phyloP scores from a whole-genome alignment of 768 basidiomycete species.

The Boletales sp. region DNA sequence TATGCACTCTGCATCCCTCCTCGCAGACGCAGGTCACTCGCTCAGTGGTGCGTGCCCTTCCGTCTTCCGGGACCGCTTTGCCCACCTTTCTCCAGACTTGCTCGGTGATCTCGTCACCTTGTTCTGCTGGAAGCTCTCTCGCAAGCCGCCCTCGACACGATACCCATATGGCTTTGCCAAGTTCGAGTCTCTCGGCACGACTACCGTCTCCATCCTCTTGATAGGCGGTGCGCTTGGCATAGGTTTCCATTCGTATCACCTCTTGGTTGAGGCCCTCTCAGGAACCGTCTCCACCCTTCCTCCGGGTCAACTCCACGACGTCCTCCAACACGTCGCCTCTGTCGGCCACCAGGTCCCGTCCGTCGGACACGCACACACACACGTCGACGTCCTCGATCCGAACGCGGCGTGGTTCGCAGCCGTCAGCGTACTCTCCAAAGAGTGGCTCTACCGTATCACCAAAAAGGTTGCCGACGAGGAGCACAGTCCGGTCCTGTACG shows the following conservation, averaged over 20 bases:
- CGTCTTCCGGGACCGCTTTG: slow-evolving; percentile 1
- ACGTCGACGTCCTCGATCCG: slow-evolving; percentile 66
- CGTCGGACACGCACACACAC: slow-evolving; percentile 53
- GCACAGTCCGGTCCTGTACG: slow-evolving; percentile 84
- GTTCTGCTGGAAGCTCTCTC: slow-evolving; percentile 81
- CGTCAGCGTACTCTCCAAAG: slow-evolving; percentile 75
- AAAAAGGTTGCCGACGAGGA: slow-evolving; percentile 89
- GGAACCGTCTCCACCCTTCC: slow-evolving; percentile 63
- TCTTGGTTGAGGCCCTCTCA: slow-evolving; percentile 70
- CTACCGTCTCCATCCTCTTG: slow-evolving; percentile 81
- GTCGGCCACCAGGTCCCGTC: slow-evolving; percentile 51
- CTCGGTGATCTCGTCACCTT: slow-evolving; percentile 91
- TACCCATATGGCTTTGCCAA: slow-evolving; percentile 93
- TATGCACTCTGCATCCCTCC: slow-evolving; percentile 84
- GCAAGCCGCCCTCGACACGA: slow-evolving; percentile 69
- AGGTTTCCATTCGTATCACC: slow-evolving; percentile 86
- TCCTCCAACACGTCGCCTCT: slow-evolving; percentile 55
- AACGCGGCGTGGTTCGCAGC: slow-evolving; percentile 98
- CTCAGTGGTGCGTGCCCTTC: slow-evolving; percentile 62
- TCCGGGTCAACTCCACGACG: slow-evolving; percentile 58
- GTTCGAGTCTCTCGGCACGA: slow-evolving; percentile 94
- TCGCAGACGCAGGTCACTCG: slow-evolving; percentile 94
- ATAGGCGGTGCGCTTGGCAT: slow-evolving; percentile 82
- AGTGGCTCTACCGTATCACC: slow-evolving; percentile 90
- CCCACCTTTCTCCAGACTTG: slow-evolving; percentile 49